Base-by-base conservation (phyloP, 2,329 filamentous ascomycete species). In the Drechmeria coniospora region DNA sequence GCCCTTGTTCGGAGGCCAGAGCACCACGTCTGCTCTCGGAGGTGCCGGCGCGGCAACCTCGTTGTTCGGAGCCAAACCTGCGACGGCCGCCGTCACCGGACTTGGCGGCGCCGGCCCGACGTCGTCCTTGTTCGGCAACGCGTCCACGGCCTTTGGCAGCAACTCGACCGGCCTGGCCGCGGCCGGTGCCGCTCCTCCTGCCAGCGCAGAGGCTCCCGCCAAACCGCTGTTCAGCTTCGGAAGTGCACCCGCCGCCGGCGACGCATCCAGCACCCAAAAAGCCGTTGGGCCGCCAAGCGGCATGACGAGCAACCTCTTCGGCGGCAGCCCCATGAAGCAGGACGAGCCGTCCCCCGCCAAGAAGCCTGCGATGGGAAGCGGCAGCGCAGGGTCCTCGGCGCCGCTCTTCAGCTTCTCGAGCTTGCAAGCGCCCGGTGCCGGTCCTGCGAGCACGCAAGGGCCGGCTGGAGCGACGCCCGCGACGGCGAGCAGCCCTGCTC, bases 321-420 rank as follows among this genome's bases (percentile, higher is more conserved):
- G 47, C 26, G 53, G 53, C 18, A 57, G 55, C 28, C 53, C 52
- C 11, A 55, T 63, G 41, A 59, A 61, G 35, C 53, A 63, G 32
- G 53, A 59, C 31, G 49, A 44, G 5, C 43, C 48, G 6, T 54
- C 53, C 3, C 49, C 51, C 9, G 50, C 47, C 7, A 57, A 57
- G 45, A 53, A 47, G 32, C 30, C 41, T 1, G 49, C 49, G 25
- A 38, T 36, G 21, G 44, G 45, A n/a, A 42, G 33, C 18, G 41
- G 28, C 22, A 35, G 32, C 12, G 36, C 36, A 3, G 24, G 37
- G 16, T 32, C 43, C 1, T 32, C 48, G 11, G 33, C 49, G 10
- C 43, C 53, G 4, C 30, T 47, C 5, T 58, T 58, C 41, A 51
- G 41, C 32, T 57, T 57, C 29, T 46, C 47, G 7, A 26, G 17